These are phyloP conservation scores for Aurantiochytrium sp. DNA, from an alignment of 108 stramenopile species.

Conservation along the genomic window DNA sequence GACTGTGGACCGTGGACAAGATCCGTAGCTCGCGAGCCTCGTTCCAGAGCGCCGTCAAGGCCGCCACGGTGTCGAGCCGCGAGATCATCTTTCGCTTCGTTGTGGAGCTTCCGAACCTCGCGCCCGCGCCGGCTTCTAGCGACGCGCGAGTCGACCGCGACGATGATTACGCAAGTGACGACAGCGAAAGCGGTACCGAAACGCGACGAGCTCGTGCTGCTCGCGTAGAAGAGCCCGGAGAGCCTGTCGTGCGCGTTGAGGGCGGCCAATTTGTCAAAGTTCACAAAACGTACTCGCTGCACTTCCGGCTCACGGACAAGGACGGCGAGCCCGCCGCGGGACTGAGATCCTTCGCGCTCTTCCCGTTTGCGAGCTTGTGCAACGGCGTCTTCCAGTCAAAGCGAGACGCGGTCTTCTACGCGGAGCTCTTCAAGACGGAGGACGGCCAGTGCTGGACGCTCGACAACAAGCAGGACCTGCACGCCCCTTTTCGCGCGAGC, in stretches of 20 bases:
- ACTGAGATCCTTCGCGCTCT: neutral
- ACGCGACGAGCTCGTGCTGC: no score
- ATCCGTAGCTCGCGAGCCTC: neutral
- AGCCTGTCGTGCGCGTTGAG: neutral
- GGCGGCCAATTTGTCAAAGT: neutral
- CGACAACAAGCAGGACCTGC: neutral
- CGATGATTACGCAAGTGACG: neutral
- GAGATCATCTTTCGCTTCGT: neutral
- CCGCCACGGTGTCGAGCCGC: conserved; percentile 1
- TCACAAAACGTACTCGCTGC: neutral
- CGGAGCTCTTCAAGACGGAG: neutral
- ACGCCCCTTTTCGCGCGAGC: neutral
- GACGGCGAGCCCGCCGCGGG: neutral
- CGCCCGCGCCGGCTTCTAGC: neutral
- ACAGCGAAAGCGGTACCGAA: no score
- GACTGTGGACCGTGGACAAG: neutral
- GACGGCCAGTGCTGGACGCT: neutral
- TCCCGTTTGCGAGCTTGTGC: neutral
- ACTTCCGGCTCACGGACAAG: neutral
- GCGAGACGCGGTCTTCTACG: neutral
- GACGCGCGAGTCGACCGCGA: no score
- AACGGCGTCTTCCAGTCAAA: neutral
- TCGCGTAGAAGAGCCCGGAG: no score
- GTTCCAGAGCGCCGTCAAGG: neutral
- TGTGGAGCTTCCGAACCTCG: neutral